Evolutionary conservation across 2,329 filamentous ascomycete species (phyloP), one percentile per base, ranked within the genome.

Genomic region (Pezicula radicicola): DNA sequence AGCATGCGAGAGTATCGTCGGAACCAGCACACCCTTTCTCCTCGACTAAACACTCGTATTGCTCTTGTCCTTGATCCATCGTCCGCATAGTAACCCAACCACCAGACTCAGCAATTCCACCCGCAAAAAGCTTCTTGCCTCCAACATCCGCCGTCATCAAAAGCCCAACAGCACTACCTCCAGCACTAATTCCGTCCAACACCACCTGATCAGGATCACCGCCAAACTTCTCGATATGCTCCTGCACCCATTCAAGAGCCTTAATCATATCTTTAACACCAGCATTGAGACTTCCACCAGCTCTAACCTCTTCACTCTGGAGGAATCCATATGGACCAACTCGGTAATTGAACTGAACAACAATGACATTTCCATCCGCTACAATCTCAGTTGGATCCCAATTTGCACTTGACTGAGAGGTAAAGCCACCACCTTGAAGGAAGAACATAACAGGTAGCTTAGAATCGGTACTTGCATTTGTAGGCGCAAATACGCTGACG

Each of bases 281-380:
- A 3, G 71, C 80, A 59, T 88, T 88, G 13, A 85, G 70, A 39
- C 75, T 72, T 1, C 83, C 83, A 53, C 79, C 68, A 6, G 69
- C 63, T 21, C 74, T 72, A 12, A 86, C 71, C 27, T 75, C 68
- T 21, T 80, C 73, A 43, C 80, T 76, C 0, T 80, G 76, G 1
- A 87, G 72, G 58, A 86, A 87, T 0, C 84, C 84, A 56, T 79
- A 78, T 0, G 79, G 69, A 0, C 81, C 82, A 4, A 87, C 78
- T 3, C 83, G 76, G 61, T 84, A 84, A 67, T 83, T 81, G 63
- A 83, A 82, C 58, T 77, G 77, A 45, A 83, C 78, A 47, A 79
- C 71, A 18, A 84, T 66, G 46, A 83, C 66, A 54, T 69, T 71
- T 33, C 67, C 58, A n/a, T 64, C 69, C 0, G 76, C 77, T 30